Percentiles rank a stretch among this genome's conserved stretches.
Evolutionary conservation across 129 eudicot genomes (phyloP).

Genomic region (sunflower (Helianthus annuus)): HanXRQr2.0-SUNRISE NC_035447.2:68474521-68475020

Average conservation of each 20-base stretch:
- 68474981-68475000: too few species aligned
- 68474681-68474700: conserved; percentile 12
- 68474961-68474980: too few species aligned
- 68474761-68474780: background rate
- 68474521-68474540: too few species aligned
- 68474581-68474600: too few species aligned
- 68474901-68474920: background rate
- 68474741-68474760: conserved; percentile 28
- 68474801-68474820: conserved; percentile 26
- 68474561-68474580: too few species aligned
- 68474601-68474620: too few species aligned
- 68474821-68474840: conserved; percentile 20
- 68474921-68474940: background rate
- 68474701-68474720: conserved; percentile 2
- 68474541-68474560: too few species aligned
- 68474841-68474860: conserved; percentile 8
- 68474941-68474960: background rate
- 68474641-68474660: background rate
- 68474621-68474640: background rate
- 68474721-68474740: conserved; percentile 23
- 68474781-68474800: conserved; percentile 6
- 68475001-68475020: too few species aligned
- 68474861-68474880: conserved; percentile 22
- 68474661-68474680: background rate
- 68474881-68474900: conserved; percentile 18